These are phyloP conservation scores for Clarireedia monteithiana DNA, from an alignment of 2,329 filamentous ascomycete species.

Conservation along the genomic window DNA sequence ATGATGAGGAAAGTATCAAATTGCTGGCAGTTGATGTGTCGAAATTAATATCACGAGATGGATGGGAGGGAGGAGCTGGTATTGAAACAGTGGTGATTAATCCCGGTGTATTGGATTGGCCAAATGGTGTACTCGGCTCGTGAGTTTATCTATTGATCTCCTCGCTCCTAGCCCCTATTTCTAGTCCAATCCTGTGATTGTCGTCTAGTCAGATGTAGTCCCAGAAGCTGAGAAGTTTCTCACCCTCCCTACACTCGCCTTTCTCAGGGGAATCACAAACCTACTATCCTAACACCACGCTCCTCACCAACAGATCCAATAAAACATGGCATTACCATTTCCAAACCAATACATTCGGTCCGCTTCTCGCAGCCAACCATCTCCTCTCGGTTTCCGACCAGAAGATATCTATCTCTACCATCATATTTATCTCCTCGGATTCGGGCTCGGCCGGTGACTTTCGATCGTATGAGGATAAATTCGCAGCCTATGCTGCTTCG, in stretches of 20 bases:
- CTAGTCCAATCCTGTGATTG: background rate
- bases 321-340: constrained; percentile 46
- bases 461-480: constrained; percentile 47
- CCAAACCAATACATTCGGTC: constrained; percentile 50
- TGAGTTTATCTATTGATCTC: background rate
- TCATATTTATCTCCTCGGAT: constrained; percentile 50
- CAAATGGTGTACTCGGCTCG: background rate
- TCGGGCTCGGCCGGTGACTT: constrained; percentile 44
- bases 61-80: too few relatives aligned
- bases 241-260: too few relatives aligned
- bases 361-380: constrained; percentile 47
- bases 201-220: too few relatives aligned
- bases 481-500: constrained; percentile 48
- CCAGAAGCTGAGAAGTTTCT: too few relatives aligned
- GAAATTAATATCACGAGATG: background rate
- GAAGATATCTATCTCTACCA: constrained; percentile 27
- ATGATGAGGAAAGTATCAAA: constrained; percentile 42
- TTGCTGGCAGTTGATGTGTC: constrained; percentile 42
- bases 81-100: background rate
- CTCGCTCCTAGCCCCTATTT: background rate
- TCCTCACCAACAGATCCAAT: constrained; percentile 35
- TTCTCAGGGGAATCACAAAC: too few relatives aligned
- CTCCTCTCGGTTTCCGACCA: constrained; percentile 33
- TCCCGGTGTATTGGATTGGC: background rate
- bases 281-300: background rate